Evolutionary conservation across 495 filamentous ascomycete genomes (phyloP).

Genomic region (Jackrogersella multiformis): DNA sequence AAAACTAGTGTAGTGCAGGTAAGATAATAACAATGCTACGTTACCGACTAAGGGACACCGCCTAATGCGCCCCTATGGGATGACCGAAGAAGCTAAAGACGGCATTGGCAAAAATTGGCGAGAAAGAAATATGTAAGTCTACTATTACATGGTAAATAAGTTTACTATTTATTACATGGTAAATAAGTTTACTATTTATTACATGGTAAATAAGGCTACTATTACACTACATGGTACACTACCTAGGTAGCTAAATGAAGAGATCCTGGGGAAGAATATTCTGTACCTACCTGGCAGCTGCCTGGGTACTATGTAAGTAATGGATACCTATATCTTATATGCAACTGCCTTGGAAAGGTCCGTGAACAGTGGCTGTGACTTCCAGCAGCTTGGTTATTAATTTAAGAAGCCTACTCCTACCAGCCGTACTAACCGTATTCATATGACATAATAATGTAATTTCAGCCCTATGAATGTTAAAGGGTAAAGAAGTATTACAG

Average conservation of each 20-base stretch:
- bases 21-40: constrained; percentile 18
- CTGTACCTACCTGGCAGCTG: no score
- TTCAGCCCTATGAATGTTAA: constrained; percentile 30
- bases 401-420: no score
- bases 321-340: constrained; percentile 8
- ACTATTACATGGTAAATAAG: no score
- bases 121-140: constrained; percentile 6
- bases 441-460: constrained; percentile 28
- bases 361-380: not conserved
- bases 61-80: constrained; percentile 2
- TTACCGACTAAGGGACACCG: constrained; percentile 18
- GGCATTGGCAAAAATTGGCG: constrained; percentile 25
- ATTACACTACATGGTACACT: not conserved
- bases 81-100: constrained; percentile 22
- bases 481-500: not conserved
- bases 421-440: constrained; percentile 5
- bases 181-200: no score
- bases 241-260: no score
- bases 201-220: no score
- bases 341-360: not conserved
- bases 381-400: constrained; percentile 1
- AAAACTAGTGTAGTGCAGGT: not conserved
- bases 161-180: no score
- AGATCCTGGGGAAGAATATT: constrained; percentile 37
- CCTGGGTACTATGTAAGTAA: no score